These are phyloP conservation scores for Cucumis hystrix DNA, from an alignment of 306 rosid species.

Conservation along the genomic window DNA sequence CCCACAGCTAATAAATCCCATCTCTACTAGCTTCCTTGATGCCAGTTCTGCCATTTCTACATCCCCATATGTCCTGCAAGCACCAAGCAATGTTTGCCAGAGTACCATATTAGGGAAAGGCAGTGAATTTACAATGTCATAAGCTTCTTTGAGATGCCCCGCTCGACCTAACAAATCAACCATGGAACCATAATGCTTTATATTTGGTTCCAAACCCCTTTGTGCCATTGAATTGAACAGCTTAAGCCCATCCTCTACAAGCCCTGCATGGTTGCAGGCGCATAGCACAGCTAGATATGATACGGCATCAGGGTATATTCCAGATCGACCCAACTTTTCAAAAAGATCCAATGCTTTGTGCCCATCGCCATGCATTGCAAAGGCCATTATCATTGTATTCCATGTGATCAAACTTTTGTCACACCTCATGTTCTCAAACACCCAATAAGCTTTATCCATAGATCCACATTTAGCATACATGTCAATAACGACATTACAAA, in stretches of 20 bases:
- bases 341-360: slow-evolving; percentile 49
- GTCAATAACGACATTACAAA: slow-evolving; percentile 80
- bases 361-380: slow-evolving; percentile 70
- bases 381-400: slow-evolving; percentile 82
- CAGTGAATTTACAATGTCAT: slow-evolving; percentile 40
- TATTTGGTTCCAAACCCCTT: slow-evolving; percentile 32
- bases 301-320: slow-evolving; percentile 40
- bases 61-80: slow-evolving; percentile 66
- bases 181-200: slow-evolving; percentile 72
- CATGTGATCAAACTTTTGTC: slow-evolving; percentile 56
- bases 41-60: slow-evolving; percentile 79
- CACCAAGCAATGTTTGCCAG: slow-evolving; percentile 90
- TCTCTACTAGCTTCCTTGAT: slow-evolving; percentile 49
- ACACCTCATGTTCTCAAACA: slow-evolving; percentile 45
- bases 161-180: slow-evolving; percentile 87
- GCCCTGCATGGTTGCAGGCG: slow-evolving; percentile 77
- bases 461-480: slow-evolving; percentile 78
- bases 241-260: slow-evolving; percentile 64
- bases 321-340: slow-evolving; percentile 27
- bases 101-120: slow-evolving; percentile 61
- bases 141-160: slow-evolving; percentile 68
- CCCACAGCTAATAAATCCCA: slow-evolving; percentile 75
- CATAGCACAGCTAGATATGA: slow-evolving; percentile 71
- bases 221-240: slow-evolving; percentile 44
- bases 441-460: slow-evolving; percentile 49